Percentiles rank a stretch among this genome's conserved stretches.
Evolutionary conservation across 2,329 filamentous ascomycete genomes (phyloP).

Genomic region (Alternaria sp.): DNA sequence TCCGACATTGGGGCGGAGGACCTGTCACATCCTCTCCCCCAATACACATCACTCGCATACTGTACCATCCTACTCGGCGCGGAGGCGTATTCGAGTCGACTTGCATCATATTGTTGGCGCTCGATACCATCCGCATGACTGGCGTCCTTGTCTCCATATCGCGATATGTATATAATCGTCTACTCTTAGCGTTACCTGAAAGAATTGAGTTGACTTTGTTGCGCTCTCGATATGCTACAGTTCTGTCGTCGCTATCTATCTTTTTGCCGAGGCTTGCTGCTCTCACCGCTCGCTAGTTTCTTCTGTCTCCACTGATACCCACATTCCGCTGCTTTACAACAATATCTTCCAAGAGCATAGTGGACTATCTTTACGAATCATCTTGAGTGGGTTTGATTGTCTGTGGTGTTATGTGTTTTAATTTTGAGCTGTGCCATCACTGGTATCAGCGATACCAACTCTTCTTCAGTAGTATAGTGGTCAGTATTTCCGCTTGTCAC

Average conservation of each 20-base stretch:
- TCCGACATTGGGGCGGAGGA: background rate
- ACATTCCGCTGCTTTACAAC: background rate
- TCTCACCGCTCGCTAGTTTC: constrained; percentile 1
- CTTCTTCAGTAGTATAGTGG: constrained; percentile 4
- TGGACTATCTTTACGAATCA: background rate
- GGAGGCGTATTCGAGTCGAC: constrained; percentile 7
- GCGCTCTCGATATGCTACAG: background rate
- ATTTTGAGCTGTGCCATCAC: background rate
- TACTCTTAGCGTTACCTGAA: constrained; percentile 1
- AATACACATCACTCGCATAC: background rate
- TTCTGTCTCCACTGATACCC: background rate
- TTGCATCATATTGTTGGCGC: constrained; percentile 12
- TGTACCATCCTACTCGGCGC: constrained; percentile 6
- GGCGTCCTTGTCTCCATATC: constrained; percentile 6
- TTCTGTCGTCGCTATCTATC: background rate
- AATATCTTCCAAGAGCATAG: background rate
- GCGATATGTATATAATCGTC: constrained; percentile 8
- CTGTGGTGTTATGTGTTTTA: too few species aligned
- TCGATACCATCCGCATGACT: constrained; percentile 11
- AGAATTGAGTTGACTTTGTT: background rate
- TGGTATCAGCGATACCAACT: background rate
- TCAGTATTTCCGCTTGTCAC: constrained; percentile 3
- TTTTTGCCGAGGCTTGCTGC: background rate
- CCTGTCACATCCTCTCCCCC: background rate
- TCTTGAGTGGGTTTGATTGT: background rate